These are phyloP conservation scores for Trichosporon asahii DNA, from an alignment of 1,284 basidiomycete genomes.

Conservation along the genomic window DNA sequence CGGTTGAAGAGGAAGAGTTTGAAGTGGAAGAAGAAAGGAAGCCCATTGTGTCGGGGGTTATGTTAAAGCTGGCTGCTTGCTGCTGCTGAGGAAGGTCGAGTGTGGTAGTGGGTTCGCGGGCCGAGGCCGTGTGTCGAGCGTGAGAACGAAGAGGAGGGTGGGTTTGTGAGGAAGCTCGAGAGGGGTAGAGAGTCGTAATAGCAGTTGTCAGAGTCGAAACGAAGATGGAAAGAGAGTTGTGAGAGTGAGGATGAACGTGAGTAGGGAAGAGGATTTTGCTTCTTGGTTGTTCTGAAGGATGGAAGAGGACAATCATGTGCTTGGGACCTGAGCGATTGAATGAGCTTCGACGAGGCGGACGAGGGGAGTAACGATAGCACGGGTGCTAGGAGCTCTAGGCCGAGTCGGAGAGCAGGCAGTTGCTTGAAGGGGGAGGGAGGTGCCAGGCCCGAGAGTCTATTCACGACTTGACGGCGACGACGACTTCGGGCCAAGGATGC, in stretches of 20 bases:
- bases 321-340: background rate
- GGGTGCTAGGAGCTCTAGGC: background rate
- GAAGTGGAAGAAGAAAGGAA: slow-evolving; percentile 9
- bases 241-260: background rate
- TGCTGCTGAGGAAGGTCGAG: background rate
- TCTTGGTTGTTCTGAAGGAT: slow-evolving; percentile 1
- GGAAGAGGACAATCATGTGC: background rate
- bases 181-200: background rate
- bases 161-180: background rate
- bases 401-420: background rate
- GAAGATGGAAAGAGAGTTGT: background rate
- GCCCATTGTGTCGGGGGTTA: background rate
- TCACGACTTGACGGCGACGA: slow-evolving; percentile 1
- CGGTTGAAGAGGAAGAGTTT: background rate
- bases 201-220: background rate
- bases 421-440: background rate
- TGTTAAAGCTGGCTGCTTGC: background rate
- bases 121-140: background rate
- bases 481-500: background rate
- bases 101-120: background rate
- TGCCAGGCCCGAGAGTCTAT: background rate
- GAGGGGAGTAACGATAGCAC: background rate
- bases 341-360: background rate
- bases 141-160: background rate
- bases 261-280: background rate